Evolutionary conservation across 768 basidiomycete species (phyloP), one percentile per base, ranked within the genome.

Genomic region (Boletus tomentosulus): DNA sequence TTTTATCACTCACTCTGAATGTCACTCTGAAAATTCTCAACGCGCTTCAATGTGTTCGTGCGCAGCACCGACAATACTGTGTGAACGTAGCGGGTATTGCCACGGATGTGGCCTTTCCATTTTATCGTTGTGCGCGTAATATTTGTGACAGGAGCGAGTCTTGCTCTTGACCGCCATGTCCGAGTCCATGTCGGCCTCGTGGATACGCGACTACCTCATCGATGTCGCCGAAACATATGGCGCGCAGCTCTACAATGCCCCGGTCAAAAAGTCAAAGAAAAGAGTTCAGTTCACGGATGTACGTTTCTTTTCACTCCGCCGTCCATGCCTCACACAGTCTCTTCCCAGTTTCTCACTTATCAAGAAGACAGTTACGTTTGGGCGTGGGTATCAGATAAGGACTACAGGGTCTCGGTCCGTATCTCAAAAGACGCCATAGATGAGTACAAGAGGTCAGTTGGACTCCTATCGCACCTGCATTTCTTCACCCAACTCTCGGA

Each of bases 211-310:
- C 24, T 82, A 86, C 58, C 63, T 89, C 42, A 60, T 79, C 25
- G 60, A 65, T 8, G 61, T 79, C 12, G 83, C 80, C 0, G 79
- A 84, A 61, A 71, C 70, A 2, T 68, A 80, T 54, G 86, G 86
- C 7, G 77, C 71, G 7, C 70, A 79, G 35, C 48, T 82, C 13
- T 55, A 50, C 53, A 57, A 63, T 4, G 35, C 49, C 0, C 57
- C 66, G 25, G 8, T 31, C 8, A 56, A 65, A 9, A 64, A 57
- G 0, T 77, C 74, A 55, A 74, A 70, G 44, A 81, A 73, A 60
- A 85, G 75, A 57, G 82, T 80, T 0, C 87, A 88, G 55, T 70
- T 88, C 24, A 71, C 75, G 43, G 78, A 86, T 69, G 87, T 81
- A 46, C 44, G 70, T 57, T 19, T 43, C 37, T 24, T 16, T 25